Base-by-base conservation (phyloP, 768 basidiomycete genomes). In the Crepidotus variabilis region DNA sequence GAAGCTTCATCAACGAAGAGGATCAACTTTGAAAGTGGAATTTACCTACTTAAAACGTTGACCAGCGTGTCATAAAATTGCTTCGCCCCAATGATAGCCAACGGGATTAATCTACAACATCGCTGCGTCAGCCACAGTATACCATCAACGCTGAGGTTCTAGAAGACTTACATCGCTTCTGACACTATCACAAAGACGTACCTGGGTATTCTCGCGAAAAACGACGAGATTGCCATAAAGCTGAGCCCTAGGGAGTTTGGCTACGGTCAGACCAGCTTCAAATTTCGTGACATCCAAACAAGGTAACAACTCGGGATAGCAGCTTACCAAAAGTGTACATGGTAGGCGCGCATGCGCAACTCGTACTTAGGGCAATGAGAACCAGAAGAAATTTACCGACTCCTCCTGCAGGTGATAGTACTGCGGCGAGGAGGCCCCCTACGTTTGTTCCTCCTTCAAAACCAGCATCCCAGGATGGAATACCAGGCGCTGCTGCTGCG, bases 371-470 rank as follows among this genome's bases (percentile, higher is more conserved):
- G n/a, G 86, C 83, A 60, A 93, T 76, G 54, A 94, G 65, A 23
- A 88, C 87, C 0, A 86, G 75, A 47, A 91, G 72, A 69, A 89
- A 83, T 60, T 88, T 88, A 0, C 88, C 84, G 68, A 90, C 90
- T 32, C 77, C 77, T 0, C 83, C 82, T 1, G 74, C 71, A 2
- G 88, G 87, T 16, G 72, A 71, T 6, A 90, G 74, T 63, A 88
- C 78, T 0, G 84, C 86, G 6, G 73, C 76, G 13, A 89, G 62
- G 14, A 91, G 76, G 0, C 87, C 87, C 28, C 87, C 88, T 21
- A 87, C 67, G 73, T 81, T 65, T n/a, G 75, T 78, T 0, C 77
- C 81, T 4, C 69, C 49, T 2, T 77, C 72, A 58, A 87, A 88
- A 1, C 78, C 86, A 0, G 67, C 66, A 1, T 72, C 62, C 84